Percentiles rank a stretch among this genome's conserved stretches.
phyloP scores from a whole-genome alignment of 305 asterid genomes.

The Coffea humblotiana region DNA sequence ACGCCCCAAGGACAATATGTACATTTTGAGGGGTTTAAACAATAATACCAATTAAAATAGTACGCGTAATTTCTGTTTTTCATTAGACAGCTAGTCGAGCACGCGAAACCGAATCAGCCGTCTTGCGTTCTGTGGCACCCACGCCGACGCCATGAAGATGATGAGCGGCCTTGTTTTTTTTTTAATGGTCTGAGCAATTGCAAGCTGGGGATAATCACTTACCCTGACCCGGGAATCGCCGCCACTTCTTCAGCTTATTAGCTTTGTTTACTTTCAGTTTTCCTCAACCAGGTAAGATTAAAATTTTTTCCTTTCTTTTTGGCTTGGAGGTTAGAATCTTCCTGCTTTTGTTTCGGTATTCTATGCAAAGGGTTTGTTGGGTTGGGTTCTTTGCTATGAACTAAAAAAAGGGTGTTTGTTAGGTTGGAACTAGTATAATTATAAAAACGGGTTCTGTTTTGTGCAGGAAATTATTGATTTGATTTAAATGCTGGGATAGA shows the following conservation, averaged over 20 bases:
- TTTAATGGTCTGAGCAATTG: neutral
- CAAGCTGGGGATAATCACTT: neutral
- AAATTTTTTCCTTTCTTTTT: neutral
- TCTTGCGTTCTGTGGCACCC: neutral
- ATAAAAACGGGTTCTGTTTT: neutral
- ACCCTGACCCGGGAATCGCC: neutral
- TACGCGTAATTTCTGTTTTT: too few relatives aligned
- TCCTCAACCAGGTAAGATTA: slow-evolving; percentile 7
- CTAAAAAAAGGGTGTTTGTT: neutral
- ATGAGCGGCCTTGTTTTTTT: neutral
- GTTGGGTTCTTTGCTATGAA: neutral
- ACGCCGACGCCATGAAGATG: slow-evolving; percentile 8
- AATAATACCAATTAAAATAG: neutral
- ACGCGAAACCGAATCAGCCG: too few relatives aligned
- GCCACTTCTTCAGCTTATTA: neutral
- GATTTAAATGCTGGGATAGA: neutral
- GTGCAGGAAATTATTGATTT: neutral
- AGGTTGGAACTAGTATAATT: neutral
- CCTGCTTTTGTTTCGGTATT: neutral
- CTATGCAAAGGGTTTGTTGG: too few relatives aligned
- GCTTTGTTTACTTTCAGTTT: neutral
- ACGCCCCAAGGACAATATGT: neutral
- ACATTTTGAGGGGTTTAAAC: neutral
- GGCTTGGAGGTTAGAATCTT: slow-evolving; percentile 5
- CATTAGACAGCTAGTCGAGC: too few relatives aligned